phyloP scores from a whole-genome alignment of 1,284 basidiomycete species.

The Tilletia indica region DNA sequence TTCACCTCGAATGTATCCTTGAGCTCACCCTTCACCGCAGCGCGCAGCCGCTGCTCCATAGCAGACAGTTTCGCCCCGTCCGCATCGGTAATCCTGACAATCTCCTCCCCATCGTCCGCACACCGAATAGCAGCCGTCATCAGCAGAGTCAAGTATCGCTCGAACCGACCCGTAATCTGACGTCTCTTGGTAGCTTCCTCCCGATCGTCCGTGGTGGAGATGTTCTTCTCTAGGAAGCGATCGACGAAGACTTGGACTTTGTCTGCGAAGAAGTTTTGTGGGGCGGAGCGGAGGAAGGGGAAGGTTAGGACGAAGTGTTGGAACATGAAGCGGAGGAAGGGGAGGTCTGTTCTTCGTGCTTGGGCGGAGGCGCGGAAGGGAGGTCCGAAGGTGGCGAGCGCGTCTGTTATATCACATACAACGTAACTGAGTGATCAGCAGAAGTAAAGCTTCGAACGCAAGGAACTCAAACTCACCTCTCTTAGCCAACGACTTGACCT shows the following conservation, averaged over 20 bases:
- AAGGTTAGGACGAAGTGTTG: conserved; percentile 55
- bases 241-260: conserved; percentile 54
- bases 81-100: conserved; percentile 44
- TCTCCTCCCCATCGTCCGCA: conserved; percentile 34
- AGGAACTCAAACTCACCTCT: conserved; percentile 23
- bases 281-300: conserved; percentile 50
- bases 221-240: conserved; percentile 48
- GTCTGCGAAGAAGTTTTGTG: conserved; percentile 52
- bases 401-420: conserved; percentile 30
- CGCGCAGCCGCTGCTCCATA: conserved; percentile 40
- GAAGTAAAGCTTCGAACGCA: too few species aligned
- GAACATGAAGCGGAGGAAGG: conserved; percentile 51
- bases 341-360: conserved; percentile 38
- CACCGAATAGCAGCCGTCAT: conserved; percentile 41
- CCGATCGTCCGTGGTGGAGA: conserved; percentile 39
- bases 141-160: conserved; percentile 43
- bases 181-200: conserved; percentile 41
- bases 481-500: conserved; percentile 39
- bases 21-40: conserved; percentile 23
- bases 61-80: conserved; percentile 41
- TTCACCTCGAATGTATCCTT: conserved; percentile 45
- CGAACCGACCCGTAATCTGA: conserved; percentile 35
- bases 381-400: conserved; percentile 51
- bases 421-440: background rate
- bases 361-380: conserved; percentile 44